Conservation (phyloP, 352 stramenopile species). For the Phytophthora hibernalis region DNA sequence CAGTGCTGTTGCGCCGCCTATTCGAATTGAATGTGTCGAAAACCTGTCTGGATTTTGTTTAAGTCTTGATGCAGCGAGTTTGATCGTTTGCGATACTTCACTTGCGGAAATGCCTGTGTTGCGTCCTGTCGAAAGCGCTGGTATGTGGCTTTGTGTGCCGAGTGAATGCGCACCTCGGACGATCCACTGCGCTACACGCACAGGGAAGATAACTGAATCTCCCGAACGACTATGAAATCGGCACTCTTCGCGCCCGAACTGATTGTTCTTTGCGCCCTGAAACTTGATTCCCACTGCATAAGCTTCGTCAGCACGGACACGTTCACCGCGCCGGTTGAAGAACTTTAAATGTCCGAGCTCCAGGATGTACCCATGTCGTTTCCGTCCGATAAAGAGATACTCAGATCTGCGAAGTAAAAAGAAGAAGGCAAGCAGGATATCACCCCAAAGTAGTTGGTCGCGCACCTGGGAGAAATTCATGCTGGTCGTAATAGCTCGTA, state of each 20-base stretch:
- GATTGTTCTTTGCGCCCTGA: neutral
- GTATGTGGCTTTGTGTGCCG: neutral
- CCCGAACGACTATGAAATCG: neutral
- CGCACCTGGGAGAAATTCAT: neutral
- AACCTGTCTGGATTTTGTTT: too few species aligned
- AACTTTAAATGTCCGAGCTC: neutral
- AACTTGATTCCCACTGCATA: neutral
- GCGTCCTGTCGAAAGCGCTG: too few species aligned
- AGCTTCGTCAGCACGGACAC: neutral
- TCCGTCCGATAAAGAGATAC: neutral
- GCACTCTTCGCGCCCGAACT: neutral
- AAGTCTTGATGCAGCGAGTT: neutral
- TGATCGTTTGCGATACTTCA: neutral
- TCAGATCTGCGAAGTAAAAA: neutral
- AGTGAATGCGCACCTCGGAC: neutral
- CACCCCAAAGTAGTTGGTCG: neutral
- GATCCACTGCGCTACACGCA: neutral
- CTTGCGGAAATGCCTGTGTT: neutral
- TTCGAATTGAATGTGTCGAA: neutral
- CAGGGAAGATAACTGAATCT: neutral
- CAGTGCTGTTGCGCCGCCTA: neutral
- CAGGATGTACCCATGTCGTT: too few species aligned
- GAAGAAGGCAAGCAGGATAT: neutral
- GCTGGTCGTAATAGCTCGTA: too few species aligned
- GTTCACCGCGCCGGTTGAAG: neutral